Evolutionary conservation across 768 basidiomycete genomes (phyloP).

Genomic region (Russula brevipes): DNA sequence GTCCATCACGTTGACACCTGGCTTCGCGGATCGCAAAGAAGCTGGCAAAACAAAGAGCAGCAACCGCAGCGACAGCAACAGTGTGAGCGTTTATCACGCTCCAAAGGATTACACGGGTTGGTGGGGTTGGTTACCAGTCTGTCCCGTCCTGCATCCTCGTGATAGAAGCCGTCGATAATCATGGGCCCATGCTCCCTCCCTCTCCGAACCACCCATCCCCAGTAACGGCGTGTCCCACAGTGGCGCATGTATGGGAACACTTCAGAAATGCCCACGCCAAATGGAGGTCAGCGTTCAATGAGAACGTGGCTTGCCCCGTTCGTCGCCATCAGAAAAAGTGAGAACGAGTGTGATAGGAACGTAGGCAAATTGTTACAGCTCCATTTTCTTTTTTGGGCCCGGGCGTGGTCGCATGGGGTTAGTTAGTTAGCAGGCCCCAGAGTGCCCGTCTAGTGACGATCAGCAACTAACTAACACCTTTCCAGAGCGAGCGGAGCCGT

Average conservation of each 20-base stretch:
- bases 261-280: neutral
- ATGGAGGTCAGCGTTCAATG: neutral
- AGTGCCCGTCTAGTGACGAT: no score
- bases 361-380: no score
- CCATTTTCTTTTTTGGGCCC: neutral
- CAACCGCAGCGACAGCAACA: neutral
- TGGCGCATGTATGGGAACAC: neutral
- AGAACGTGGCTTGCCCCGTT: neutral
- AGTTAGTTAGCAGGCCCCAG: no score
- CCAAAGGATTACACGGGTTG: neutral
- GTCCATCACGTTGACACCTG: neutral
- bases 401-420: neutral
- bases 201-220: neutral
- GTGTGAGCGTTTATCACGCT: neutral
- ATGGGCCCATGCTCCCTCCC: neutral
- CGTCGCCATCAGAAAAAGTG: neutral
- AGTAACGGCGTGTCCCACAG: slow-evolving; percentile 1
- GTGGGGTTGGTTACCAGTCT: neutral
- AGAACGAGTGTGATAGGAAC: neutral
- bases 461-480: no score
- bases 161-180: slow-evolving; percentile 11
- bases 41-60: neutral
- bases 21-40: neutral
- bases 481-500: no score
- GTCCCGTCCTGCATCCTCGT: neutral